Evolutionary conservation across 495 filamentous ascomycete species (phyloP).

Genomic region (Trichoderma orchidacearum): DNA sequence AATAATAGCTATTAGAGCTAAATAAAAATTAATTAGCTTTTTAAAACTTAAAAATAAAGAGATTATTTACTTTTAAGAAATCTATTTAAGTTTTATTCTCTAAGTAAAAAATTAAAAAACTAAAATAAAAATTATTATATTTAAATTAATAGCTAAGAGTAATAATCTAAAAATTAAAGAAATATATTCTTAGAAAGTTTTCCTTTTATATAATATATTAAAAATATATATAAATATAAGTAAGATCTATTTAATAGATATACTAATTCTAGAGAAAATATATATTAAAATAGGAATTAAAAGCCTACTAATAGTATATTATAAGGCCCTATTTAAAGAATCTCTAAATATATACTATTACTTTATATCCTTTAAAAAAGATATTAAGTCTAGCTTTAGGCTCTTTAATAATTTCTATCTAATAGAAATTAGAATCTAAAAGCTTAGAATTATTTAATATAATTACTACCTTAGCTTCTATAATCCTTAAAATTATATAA

Average conservation of each 20-base stretch:
- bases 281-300: background rate
- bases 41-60: background rate
- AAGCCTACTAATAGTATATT: too few relatives aligned
- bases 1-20: background rate
- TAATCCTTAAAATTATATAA: background rate
- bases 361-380: background rate
- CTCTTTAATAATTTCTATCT: background rate
- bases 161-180: background rate
- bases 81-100: background rate
- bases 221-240: background rate
- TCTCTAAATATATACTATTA: background rate
- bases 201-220: background rate
- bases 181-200: background rate
- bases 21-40: background rate
- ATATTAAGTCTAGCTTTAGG: background rate
- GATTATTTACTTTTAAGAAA: background rate
- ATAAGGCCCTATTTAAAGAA: background rate
- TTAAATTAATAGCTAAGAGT: background rate
- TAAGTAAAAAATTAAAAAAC: background rate
- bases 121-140: background rate
- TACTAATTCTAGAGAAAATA: background rate
- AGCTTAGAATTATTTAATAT: background rate
- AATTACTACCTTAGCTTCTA: background rate
- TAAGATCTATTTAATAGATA: background rate
- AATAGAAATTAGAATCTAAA: background rate